Evolutionary conservation across 108 stramenopile species (phyloP).

Genomic region (Fragilariopsis cylindrus): DNA sequence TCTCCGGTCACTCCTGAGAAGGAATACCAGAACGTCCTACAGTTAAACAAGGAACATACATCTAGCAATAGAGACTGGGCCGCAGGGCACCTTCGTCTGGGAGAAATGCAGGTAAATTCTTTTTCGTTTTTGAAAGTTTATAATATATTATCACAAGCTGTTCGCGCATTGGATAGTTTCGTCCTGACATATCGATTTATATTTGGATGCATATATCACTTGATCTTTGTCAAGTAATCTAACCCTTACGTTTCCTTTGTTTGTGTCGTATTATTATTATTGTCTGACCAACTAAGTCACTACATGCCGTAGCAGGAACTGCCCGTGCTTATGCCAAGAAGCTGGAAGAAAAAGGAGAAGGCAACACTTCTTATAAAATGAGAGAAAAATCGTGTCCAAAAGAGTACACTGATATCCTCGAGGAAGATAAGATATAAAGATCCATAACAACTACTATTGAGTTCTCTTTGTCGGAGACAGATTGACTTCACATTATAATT

Average conservation of each 20-base stretch:
- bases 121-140: neutral
- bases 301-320: constrained; percentile 4
- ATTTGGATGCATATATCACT: neutral
- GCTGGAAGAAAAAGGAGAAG: neutral
- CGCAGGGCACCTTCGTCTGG: constrained; percentile 37
- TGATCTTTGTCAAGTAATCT: neutral
- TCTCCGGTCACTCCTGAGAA: constrained; percentile 16
- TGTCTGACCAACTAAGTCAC: neutral
- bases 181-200: neutral
- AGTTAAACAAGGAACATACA: constrained; percentile 22
- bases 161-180: neutral
- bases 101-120: constrained; percentile 47
- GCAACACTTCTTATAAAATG: neutral
- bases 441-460: too few relatives aligned
- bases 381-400: constrained; percentile 12
- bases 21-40: constrained; percentile 12
- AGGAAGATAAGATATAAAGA: neutral
- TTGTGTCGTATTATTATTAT: neutral
- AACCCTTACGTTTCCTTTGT: neutral
- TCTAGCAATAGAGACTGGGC: constrained; percentile 38
- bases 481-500: too few relatives aligned
- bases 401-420: constrained; percentile 11
- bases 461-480: too few relatives aligned
- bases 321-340: neutral
- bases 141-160: neutral